Conservation (phyloP, 139 green algal genomes). For the Coelastrella sp. region DNA sequence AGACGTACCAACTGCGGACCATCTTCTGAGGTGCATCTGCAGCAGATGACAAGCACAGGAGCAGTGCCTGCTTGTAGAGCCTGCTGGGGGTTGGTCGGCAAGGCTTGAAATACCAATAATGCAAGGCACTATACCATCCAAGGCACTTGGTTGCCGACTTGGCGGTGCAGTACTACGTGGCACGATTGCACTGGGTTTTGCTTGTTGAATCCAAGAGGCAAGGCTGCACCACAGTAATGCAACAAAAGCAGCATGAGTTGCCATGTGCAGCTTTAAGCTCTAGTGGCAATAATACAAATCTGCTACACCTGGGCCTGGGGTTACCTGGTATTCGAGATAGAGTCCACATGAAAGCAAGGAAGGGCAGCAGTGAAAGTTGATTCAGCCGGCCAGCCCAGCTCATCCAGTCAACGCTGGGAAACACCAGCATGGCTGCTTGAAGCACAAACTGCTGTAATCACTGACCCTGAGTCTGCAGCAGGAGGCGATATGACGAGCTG, state of each 20-base stretch:
- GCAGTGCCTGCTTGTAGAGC: not conserved
- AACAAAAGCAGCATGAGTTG: too few species aligned
- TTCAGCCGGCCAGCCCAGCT: not conserved
- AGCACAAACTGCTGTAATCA: not conserved
- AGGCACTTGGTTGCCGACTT: not conserved
- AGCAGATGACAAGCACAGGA: not conserved
- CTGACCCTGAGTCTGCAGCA: not conserved
- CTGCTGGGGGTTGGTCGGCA: not conserved
- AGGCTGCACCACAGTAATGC: not conserved
- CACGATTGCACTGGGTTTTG: not conserved
- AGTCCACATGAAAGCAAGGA: slow-evolving; percentile 22
- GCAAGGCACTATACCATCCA: not conserved
- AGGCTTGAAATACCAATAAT: not conserved
- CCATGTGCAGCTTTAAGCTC: not conserved
- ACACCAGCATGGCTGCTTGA: not conserved
- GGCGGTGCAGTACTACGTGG: not conserved
- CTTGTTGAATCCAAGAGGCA: not conserved
- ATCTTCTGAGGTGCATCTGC: slow-evolving; percentile 1
- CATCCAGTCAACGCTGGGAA: not conserved
- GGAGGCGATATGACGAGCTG: not conserved
- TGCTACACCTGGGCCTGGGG: not conserved
- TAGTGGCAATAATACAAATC: not conserved
- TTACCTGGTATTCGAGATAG: not conserved
- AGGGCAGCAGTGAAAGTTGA: slow-evolving; percentile 30
- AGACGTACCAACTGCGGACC: not conserved